Base-by-base conservation (phyloP, 768 basidiomycete species). In the Tremella fuciformis region DNA sequence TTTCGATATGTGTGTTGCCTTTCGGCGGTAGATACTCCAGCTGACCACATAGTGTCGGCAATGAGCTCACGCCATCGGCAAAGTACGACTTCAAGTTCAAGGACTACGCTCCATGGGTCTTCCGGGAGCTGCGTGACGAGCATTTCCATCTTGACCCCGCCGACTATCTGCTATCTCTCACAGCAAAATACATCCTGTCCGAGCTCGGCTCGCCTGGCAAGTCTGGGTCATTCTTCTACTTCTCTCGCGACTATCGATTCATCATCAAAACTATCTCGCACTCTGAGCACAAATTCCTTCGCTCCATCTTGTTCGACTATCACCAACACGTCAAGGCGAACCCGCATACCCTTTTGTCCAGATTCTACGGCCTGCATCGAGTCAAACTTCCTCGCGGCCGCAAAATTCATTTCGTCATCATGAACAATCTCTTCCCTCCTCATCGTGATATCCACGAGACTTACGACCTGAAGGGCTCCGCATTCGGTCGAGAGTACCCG, bases 31-130 rank as follows among this genome's bases (percentile, higher is more conserved):
- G 13, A 50, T 38, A 54, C 29, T 18, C 38, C 22, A 26, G 60
- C 57, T 62, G 53, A 65, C 13, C 13, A 13, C 53, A 39, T 69
- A 93, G 91, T 65, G 83, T 96, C 70, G 96, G 96, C 19, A 98
- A 99, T 77, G 96, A 99, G 79, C 82, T 99, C 22, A 98, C 96
- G 13, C 96, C 96, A 0, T 96, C 92, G 0, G 93, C 94, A 3
- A 88, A 87, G 79, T 99, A 99, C 79, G 96, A 98, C 77, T 98
- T 98, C 83, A 99, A 99, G 78, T 98, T 98, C 82, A 98, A 98
- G 77, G 94, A 99, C 75, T 99, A 98, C 76, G 92, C 93, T 0
- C 94, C 96, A 0, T 96, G 89, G 88, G 89, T 98, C 2, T 99
- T 99, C 78, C 89, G 94, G 24, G 88, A 91, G 55, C 81, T 99